These are phyloP conservation scores for Cladorrhinum sp. DNA, from an alignment of 2,329 filamentous ascomycete genomes.

Conservation along the genomic window DNA sequence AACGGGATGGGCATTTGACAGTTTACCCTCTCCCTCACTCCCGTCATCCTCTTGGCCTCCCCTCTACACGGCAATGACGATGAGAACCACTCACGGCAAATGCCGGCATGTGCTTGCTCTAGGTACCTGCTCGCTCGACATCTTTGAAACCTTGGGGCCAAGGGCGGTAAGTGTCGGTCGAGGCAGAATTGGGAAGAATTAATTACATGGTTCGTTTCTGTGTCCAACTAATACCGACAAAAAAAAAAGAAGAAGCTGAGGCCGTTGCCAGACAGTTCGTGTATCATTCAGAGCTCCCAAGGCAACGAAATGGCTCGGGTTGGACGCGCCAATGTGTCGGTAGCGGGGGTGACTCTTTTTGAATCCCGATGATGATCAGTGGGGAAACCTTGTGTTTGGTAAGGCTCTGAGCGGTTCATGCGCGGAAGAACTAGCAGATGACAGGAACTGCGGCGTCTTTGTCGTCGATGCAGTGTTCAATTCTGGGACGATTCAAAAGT, in stretches of 20 bases:
- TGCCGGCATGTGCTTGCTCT: neutral
- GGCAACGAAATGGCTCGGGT: too few species aligned
- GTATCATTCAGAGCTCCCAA: too few species aligned
- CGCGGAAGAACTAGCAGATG: neutral
- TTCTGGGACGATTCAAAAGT: constrained; percentile 8
- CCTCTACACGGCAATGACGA: neutral
- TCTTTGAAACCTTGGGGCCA: too few species aligned
- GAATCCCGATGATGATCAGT: neutral
- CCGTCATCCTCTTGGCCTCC: neutral
- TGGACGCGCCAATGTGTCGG: too few species aligned
- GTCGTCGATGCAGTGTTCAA: neutral
- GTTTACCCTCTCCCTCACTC: neutral
- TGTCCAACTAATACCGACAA: neutral
- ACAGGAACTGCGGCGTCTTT: neutral
- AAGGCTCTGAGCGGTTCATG: neutral
- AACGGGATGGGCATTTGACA: neutral
- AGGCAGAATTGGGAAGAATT: too few species aligned
- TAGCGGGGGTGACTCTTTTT: neutral
- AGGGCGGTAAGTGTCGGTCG: too few species aligned
- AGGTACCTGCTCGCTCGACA: too few species aligned
- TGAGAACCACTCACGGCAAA: neutral
- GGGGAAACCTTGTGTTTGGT: neutral
- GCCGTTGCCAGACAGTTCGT: too few species aligned
- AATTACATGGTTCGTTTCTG: neutral
- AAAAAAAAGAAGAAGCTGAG: too few species aligned